phyloP scores from a whole-genome alignment of 345 rosid species.

The Citrus glauca region DNA sequence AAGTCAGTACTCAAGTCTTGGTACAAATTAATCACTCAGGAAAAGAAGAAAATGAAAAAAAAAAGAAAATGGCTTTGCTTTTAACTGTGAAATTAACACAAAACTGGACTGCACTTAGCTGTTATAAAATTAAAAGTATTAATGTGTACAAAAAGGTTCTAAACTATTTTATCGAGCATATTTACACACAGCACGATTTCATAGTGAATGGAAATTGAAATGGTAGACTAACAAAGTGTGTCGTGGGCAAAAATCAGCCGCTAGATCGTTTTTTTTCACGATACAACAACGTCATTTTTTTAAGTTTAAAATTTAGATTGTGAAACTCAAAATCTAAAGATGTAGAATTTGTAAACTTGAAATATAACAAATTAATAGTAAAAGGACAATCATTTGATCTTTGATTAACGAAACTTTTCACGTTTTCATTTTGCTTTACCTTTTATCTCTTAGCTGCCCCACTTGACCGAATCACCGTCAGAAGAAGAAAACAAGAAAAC shows the following conservation, averaged over 20 bases:
- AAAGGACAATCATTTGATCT: not conserved
- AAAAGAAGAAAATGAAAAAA: too few species aligned
- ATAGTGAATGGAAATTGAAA: too few species aligned
- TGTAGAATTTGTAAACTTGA: not conserved
- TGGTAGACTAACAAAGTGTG: too few species aligned
- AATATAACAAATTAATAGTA: not conserved
- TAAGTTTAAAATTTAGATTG: not conserved
- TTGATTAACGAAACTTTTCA: not conserved
- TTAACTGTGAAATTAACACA: not conserved
- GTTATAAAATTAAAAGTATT: too few species aligned
- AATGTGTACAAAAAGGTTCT: too few species aligned
- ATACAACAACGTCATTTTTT: not conserved
- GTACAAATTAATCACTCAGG: too few species aligned
- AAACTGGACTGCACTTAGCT: not conserved
- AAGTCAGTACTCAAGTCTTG: not conserved
- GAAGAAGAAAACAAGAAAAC: not conserved
- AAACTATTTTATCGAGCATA: too few species aligned
- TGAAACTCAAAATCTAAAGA: not conserved
- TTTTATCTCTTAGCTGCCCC: not conserved
- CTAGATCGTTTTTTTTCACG: not conserved
- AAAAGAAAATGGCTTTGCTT: not conserved
- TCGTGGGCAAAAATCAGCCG: too few species aligned
- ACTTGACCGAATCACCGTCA: not conserved
- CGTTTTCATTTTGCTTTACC: not conserved
- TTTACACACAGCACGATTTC: too few species aligned